A percentile compares a stretch with the other conserved stretches of the same genome.
Conservation (phyloP, 2,329 filamentous ascomycete genomes). For the Calonectria crousiana region DNA sequence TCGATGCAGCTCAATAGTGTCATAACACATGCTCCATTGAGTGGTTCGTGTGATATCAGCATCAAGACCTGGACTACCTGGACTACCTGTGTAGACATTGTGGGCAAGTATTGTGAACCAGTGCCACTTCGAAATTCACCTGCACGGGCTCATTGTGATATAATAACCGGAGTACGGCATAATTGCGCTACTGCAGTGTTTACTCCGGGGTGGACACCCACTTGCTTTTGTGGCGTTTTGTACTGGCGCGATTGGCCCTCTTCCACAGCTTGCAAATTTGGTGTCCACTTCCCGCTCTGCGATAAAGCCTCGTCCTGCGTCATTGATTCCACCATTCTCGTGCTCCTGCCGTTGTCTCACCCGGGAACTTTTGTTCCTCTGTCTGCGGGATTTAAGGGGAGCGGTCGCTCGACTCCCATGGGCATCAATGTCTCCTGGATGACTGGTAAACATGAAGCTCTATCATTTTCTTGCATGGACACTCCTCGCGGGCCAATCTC, state of each 20-base stretch:
- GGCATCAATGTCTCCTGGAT: no score
- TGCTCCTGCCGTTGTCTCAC: neutral
- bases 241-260: neutral
- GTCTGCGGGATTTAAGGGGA: neutral
- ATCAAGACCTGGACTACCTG: no score
- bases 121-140: neutral
- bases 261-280: neutral
- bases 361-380: neutral
- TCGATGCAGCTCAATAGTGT: no score
- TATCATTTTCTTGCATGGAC: neutral
- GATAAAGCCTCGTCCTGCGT: no score
- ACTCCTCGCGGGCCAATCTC: neutral
- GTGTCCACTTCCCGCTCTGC: neutral
- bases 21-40: no score
- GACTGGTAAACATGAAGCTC: neutral
- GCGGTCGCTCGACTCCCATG: no score
- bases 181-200: no score
- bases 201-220: neutral
- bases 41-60: no score
- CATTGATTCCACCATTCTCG: neutral
- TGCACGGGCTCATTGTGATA: neutral
- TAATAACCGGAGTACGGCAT: no score
- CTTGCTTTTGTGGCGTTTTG: neutral
- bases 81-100: no score
- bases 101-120: no score